Base-by-base conservation (phyloP, 306 rosid species). In the Carpinus viminea region DNA sequence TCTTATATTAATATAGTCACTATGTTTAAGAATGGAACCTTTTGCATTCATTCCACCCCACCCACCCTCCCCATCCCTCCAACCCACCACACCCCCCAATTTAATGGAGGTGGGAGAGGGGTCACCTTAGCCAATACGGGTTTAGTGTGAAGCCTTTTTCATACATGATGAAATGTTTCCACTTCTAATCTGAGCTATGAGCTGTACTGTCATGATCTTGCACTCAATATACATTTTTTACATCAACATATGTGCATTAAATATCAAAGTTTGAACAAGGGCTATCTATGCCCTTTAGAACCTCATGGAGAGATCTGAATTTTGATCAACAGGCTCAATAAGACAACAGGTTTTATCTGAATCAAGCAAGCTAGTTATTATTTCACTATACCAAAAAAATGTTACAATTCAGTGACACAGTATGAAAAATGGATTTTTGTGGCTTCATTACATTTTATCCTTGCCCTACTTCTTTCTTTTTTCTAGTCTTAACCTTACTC, bases 401-500 rank as follows among this genome's bases (percentile, higher is more conserved):
- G 65, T 69, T 36, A 74, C 74, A 76, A 73, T 20, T 78, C 74
- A 56, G 64, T 46, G 70, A 71, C 74, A 76, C 84, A 68, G 81
- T 74, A n/a, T 9, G 52, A 84, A 81, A 85, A 85, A 74, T 74
- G n/a, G 72, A 73, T 82, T 20, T 50, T 74, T 60, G 69, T 77
- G 68, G 68, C 80, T 74, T 85, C 74, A 80, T 56, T 53, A 78
- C 78, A 76, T 70, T 72, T 69, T 77, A 79, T 74, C 83, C 65
- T 72, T 54, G 74, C 54, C 74, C 75, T 78, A 12, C 52, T 48
- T 41, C 1, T 48, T 12, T 48, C 52, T 48, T 48, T 48, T 47
- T 10, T 48, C 52, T 48, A 48, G 52, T 48, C 52, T 65, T 77
- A 79, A 69, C 82, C 65, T 69, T 60, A 76, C 75, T 79, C 73